Evolutionary conservation across 2,329 filamentous ascomycete genomes (phyloP).

Genomic region (Fusarium musae): DNA sequence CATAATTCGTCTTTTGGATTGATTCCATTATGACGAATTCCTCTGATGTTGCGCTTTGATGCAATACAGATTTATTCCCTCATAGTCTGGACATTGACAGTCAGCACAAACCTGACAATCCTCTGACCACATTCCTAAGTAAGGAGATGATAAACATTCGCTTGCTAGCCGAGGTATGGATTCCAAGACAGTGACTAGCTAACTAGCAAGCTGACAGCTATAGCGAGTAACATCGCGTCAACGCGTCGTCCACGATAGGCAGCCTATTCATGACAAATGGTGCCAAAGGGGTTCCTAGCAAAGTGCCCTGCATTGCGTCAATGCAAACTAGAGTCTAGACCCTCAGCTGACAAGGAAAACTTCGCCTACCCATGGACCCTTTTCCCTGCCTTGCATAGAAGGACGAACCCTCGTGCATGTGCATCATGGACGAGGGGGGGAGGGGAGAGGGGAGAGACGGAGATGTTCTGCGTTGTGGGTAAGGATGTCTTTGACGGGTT

Average conservation of each 20-base stretch:
- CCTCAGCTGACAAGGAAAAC: neutral
- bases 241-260: neutral
- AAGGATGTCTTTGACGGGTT: neutral
- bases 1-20: neutral
- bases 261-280: neutral
- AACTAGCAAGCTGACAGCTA: neutral
- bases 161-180: conserved; percentile 3
- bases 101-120: neutral
- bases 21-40: neutral
- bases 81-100: neutral
- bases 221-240: neutral
- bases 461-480: neutral
- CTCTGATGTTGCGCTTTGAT: neutral
- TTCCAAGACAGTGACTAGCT: conserved; percentile 2
- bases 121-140: neutral
- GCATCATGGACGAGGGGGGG: neutral
- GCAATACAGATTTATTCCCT: neutral
- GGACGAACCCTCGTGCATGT: neutral
- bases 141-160: neutral
- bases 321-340: conserved; percentile 4
- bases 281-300: neutral
- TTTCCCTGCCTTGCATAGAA: neutral
- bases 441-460: neutral
- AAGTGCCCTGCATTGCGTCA: neutral
- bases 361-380: neutral